Conservation (phyloP, 1,284 basidiomycete genomes). For the Boletus semigastroideus region DNA sequence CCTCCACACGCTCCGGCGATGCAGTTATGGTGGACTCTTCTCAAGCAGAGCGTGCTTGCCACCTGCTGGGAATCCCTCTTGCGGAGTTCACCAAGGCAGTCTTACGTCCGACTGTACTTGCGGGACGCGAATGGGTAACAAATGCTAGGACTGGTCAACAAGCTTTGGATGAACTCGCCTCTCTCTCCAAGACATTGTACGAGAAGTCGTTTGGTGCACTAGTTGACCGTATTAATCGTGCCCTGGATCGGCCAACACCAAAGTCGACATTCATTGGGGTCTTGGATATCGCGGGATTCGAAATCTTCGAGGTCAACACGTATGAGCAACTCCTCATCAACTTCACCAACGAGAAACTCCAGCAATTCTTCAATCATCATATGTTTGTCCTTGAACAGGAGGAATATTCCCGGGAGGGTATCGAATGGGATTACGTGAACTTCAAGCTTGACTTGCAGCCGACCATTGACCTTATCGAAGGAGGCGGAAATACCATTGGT, state of each 20-base stretch:
- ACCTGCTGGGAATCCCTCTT: constrained; percentile 90
- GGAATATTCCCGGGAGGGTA: constrained; percentile 95
- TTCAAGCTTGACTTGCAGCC: constrained; percentile 98
- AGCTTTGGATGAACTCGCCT: constrained; percentile 89
- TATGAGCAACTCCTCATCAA: constrained; percentile 99
- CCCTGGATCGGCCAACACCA: constrained; percentile 88
- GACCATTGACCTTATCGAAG: constrained; percentile 97
- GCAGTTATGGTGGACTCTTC: constrained; percentile 82
- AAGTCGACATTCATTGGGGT: constrained; percentile 98
- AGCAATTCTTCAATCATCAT: constrained; percentile 99
- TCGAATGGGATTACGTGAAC: constrained; percentile 99
- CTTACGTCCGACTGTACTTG: constrained; percentile 85
- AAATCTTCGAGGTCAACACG: constrained; percentile 89
- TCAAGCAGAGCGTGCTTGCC: constrained; percentile 89
- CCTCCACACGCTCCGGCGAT: constrained; percentile 83
- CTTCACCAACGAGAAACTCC: constrained; percentile 96
- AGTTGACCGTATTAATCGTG: constrained; percentile 94
- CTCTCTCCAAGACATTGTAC: constrained; percentile 95
- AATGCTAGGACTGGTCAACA: constrained; percentile 92
- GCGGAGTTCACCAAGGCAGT: constrained; percentile 89
- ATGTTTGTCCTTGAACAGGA: constrained; percentile 99
- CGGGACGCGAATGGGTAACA: constrained; percentile 96
- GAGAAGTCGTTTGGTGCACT: constrained; percentile 95
- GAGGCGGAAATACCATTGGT: constrained; percentile 72
- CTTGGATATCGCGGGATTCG: constrained; percentile 98